Conservation (phyloP, 768 basidiomycete species). For the Psilocybe sp. region DNA sequence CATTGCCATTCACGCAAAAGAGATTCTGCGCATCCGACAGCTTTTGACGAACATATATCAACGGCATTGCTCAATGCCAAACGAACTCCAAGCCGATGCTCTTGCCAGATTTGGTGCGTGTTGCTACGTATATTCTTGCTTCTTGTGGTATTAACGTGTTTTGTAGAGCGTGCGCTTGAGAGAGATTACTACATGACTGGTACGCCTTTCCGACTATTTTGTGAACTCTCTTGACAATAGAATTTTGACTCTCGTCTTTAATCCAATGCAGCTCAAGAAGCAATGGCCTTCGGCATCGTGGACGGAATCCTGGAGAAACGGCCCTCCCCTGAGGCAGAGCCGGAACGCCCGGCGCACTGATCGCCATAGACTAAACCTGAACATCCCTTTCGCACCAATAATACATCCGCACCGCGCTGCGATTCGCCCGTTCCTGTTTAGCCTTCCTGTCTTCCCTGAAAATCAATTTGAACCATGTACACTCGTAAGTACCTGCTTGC, state of each 20-base stretch:
- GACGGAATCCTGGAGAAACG: slow-evolving; percentile 87
- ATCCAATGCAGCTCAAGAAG: slow-evolving; percentile 67
- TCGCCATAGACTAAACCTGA: slow-evolving; percentile 1
- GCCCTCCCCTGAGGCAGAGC: slow-evolving; percentile 33
- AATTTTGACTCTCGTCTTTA: slow-evolving; percentile 17
- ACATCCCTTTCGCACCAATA: slow-evolving; percentile 1
- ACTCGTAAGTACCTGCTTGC: too few relatives aligned
- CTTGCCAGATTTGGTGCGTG: slow-evolving; percentile 75
- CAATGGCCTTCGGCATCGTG: slow-evolving; percentile 87
- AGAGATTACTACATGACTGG: slow-evolving; percentile 96
- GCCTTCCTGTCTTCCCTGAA: not conserved
- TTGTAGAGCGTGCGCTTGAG: slow-evolving; percentile 81
- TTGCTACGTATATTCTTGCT: slow-evolving; percentile 7
- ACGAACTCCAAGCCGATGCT: slow-evolving; percentile 63
- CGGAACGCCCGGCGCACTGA: slow-evolving; percentile 30
- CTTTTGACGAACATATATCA: slow-evolving; percentile 87
- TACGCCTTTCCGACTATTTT: too few relatives aligned
- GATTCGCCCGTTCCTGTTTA: too few relatives aligned
- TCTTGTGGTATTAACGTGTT: slow-evolving; percentile 14
- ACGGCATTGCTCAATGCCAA: slow-evolving; percentile 70
- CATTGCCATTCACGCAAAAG: slow-evolving; percentile 96
- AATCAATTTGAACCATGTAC: too few relatives aligned
- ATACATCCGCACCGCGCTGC: too few relatives aligned
- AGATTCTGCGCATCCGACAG: slow-evolving; percentile 87
- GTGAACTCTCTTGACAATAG: slow-evolving; percentile 27